Evolutionary conservation across 176 grass and related monocot species (phyloP), one percentile per base, ranked within the genome.

Genomic region (Phoenix roebelenii): DNA sequence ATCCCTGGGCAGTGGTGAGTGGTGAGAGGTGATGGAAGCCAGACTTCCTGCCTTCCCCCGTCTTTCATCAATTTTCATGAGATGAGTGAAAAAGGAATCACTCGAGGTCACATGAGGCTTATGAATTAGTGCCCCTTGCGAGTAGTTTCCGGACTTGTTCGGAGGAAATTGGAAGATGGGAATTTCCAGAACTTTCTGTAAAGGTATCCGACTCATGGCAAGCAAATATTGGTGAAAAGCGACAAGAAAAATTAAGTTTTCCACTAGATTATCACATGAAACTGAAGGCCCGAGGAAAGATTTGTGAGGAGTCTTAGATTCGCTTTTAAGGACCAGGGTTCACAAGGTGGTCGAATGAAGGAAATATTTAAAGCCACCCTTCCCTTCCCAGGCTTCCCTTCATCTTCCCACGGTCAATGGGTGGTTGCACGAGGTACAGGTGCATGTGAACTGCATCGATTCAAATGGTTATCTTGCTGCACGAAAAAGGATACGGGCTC

Each of bases 61-160:
- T 23, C 57, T 59, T 30, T 30, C 57, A 59, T 30, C 57, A 59
- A 59, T 30, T 26, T 18, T 16, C 23, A 59, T 59, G 57, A 16
- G 15, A 28, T 4, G 5, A 5, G 26, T 5, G 26, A 5, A 4
- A 28, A 28, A 5, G 26, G 26, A 26, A 26, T 22, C 29, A 59
- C 57, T 59, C 17, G 6, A 24, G 24, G 16, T 58, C 15, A 59
- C 57, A 59, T 30, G 57, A 59, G 23, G 17, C 57, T 30, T n/a
- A 16, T 59, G 57, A 22, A 59, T 2, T 28, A 4, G 26, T 3
- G 4, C 20, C 57, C 57, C 17, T 24, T 25, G 15, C 26, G 18
- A 23, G 22, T 17, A 30, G 26, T 59, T 4, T 10, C 17, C 29
- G 19, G 16, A 54, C 16, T 16, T 7, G 16, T 54, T 54, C 6